Percentiles rank a stretch among this genome's conserved stretches.
Evolutionary conservation across 208 protist species (phyloP).

Genomic region (Acanthamoeba castellanii): DNA sequence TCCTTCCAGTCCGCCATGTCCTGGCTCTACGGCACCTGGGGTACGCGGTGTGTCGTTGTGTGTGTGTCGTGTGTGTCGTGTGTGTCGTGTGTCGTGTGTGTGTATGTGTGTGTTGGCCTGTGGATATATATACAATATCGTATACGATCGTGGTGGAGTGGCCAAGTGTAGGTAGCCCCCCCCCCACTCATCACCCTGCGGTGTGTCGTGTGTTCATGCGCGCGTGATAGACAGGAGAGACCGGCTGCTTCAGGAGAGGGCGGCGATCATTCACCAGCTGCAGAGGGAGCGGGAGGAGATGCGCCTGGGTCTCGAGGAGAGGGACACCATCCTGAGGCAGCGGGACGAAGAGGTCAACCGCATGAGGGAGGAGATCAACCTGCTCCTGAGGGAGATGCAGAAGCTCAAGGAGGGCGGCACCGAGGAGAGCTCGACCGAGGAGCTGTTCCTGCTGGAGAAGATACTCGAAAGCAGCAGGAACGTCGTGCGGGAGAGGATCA

Average conservation of each 20-base stretch:
- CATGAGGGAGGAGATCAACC: slow-evolving; percentile 55
- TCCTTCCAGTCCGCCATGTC: slow-evolving; percentile 57
- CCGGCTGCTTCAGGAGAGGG: slow-evolving; percentile 32
- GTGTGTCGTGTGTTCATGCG: too few species aligned
- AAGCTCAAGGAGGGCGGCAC: slow-evolving; percentile 66
- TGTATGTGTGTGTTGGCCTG: background rate
- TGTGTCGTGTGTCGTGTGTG: too few species aligned
- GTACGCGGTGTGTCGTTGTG: background rate
- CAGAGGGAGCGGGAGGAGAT: slow-evolving; percentile 36
- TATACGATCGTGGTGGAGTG: background rate
- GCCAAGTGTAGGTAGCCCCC: background rate
- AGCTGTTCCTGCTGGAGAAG: slow-evolving; percentile 44
- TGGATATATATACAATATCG: background rate
- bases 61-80: too few species aligned
- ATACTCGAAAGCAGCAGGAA: slow-evolving; percentile 47
- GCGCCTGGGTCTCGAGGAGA: slow-evolving; percentile 2
- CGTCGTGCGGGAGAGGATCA: slow-evolving; percentile 13
- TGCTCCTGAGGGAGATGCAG: slow-evolving; percentile 38
- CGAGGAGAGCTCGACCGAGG: slow-evolving; percentile 10
- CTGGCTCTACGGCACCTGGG: slow-evolving; percentile 60
- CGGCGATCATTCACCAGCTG: slow-evolving; percentile 43
- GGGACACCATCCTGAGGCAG: slow-evolving; percentile 37
- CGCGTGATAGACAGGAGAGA: slow-evolving; percentile 49
- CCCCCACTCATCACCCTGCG: too few species aligned
- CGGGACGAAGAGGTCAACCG: slow-evolving; percentile 38